Conservation (phyloP, 495 filamentous ascomycete species). For the Lasiosphaeria hispida region DNA sequence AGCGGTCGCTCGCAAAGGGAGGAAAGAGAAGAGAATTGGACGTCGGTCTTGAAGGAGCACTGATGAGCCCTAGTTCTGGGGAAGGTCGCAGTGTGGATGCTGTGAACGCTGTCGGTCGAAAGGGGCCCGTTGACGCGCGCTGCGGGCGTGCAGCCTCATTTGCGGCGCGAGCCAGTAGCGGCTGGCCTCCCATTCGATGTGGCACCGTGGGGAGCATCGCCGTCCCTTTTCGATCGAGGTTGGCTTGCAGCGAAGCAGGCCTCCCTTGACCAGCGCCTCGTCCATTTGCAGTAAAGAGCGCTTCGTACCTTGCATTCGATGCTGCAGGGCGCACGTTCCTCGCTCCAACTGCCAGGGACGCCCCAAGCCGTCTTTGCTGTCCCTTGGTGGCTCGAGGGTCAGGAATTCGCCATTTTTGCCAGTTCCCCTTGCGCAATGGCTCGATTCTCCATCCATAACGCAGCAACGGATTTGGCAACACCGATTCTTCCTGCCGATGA, state of each 20-base stretch:
- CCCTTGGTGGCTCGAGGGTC: too few relatives aligned
- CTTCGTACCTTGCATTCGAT: constrained; percentile 18
- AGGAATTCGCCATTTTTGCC: too few relatives aligned
- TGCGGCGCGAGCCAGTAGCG: constrained; percentile 5
- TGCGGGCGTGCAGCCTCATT: constrained; percentile 6
- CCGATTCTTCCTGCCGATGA: too few relatives aligned
- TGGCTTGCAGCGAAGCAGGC: background rate
- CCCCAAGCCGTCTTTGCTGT: too few relatives aligned
- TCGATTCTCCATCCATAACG: too few relatives aligned
- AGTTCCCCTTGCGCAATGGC: too few relatives aligned
- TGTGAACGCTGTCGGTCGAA: constrained; percentile 1
- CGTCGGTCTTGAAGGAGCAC: background rate
- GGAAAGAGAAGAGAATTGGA: constrained; percentile 8
- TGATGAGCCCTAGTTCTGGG: constrained; percentile 2
- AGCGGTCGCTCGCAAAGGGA: background rate
- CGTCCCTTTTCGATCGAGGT: constrained; percentile 8
- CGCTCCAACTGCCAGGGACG: background rate
- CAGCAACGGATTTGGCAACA: too few relatives aligned
- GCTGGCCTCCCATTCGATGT: background rate
- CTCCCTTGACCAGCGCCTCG: background rate
- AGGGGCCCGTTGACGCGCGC: constrained; percentile 10
- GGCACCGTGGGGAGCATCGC: background rate
- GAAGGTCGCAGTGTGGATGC: constrained; percentile 13
- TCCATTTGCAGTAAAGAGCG: constrained; percentile 6
- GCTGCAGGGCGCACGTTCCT: background rate